Percentiles rank a stretch among this genome's conserved stretches.
Conservation (phyloP, 176 grass and related monocot genomes). For the Saccharum officinarum region DNA sequence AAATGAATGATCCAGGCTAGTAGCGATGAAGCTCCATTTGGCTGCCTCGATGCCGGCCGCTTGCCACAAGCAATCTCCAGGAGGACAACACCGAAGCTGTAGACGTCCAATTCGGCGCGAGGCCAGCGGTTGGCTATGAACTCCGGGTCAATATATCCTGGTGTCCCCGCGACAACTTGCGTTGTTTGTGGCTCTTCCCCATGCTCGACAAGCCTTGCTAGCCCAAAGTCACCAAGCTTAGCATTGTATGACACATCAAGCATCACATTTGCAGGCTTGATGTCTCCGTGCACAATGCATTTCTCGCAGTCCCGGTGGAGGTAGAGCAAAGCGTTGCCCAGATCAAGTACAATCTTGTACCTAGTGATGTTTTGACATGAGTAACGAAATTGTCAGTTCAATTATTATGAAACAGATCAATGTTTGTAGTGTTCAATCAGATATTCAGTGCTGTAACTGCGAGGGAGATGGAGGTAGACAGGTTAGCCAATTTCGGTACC, state of each 20-base stretch:
- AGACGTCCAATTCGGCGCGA: neutral
- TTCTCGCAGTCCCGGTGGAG: neutral
- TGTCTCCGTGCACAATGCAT: constrained; percentile 22
- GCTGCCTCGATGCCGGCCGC: neutral
- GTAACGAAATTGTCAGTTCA: neutral
- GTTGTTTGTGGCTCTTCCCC: neutral
- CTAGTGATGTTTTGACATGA: neutral
- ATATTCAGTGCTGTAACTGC: no score
- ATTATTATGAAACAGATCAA: neutral
- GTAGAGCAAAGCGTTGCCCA: neutral
- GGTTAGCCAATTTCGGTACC: neutral
- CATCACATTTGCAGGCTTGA: constrained; percentile 25
- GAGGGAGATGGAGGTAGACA: no score
- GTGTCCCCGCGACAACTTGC: neutral
- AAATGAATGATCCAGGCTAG: neutral
- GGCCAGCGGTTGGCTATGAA: neutral
- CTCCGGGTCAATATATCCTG: constrained; percentile 12
- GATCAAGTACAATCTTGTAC: neutral
- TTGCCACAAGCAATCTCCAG: constrained; percentile 6
- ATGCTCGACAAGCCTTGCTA: constrained; percentile 14
- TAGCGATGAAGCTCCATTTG: neutral
- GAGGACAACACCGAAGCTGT: constrained; percentile 20
- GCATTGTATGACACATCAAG: neutral
- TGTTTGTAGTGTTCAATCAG: no score
- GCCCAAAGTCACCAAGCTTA: constrained; percentile 30